Base-by-base conservation (phyloP, 352 stramenopile species). In the Phytophthora vignae region DNA sequence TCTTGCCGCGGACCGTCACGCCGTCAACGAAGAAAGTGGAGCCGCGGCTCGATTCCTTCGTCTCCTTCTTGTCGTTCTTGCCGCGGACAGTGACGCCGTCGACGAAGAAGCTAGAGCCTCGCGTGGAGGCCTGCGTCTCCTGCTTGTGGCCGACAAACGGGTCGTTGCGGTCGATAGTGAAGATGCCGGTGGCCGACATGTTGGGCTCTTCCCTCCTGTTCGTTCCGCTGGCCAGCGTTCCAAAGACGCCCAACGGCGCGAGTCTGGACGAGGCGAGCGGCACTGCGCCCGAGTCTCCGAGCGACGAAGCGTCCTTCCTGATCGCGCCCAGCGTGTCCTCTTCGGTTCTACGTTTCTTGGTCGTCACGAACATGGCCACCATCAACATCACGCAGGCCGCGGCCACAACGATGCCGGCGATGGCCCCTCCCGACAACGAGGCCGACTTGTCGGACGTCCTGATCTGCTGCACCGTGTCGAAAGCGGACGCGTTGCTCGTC, bases 381-480 rank as follows among this genome's bases (percentile, higher is more conserved):
- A 73, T 36, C 19, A 75, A 59, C 62, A 78, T 66, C 12, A 73
- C 61, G 19, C 71, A 78, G 1, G 61, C 67, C 2, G 49, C 36
- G 14, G 25, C 71, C 8, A 76, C 52, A 4, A 78, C 60, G 10
- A 76, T n/a, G 1, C 67, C 71, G 4, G 31, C 60, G 8, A 76
- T 76, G 19, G 63, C 21, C 17, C 72, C 67, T 62, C 31, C 62
- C 0, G 56, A 33, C 25, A 74, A 55, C 0, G 57, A 53, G 27
- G 12, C 29, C 7, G 62, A 31, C 15, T 14, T 60, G 0, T 60
- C 40, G 1, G 68, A 62, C 21, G 62, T 57, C 42, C 53, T 19
- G 36, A 79, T 60, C 22, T 59, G 27, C 44, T 42, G 61, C 11
- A 22, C 8, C 17, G 59, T 72, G 33, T 78, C 67, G 57, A 69